Conservation (phyloP, 768 basidiomycete species). For the Pleurotus platypus region DNA sequence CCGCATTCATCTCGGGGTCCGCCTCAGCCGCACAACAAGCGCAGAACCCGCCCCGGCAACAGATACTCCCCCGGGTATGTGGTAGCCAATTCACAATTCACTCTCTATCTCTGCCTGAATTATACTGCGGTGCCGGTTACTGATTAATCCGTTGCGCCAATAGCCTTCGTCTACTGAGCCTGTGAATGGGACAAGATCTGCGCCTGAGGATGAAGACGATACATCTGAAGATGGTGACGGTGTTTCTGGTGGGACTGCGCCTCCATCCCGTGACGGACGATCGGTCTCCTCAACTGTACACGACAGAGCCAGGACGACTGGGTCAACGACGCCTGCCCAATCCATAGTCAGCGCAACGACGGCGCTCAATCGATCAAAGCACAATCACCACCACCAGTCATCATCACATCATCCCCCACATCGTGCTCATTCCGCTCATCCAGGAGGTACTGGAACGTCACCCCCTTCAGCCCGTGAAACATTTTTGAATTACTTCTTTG, state of each 20-base stretch:
- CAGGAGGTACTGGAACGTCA: slow-evolving; percentile 19
- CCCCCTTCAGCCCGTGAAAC: slow-evolving; percentile 75
- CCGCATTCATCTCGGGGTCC: slow-evolving; percentile 84
- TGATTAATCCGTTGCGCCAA: slow-evolving; percentile 13
- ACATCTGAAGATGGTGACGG: slow-evolving; percentile 51
- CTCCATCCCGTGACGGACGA: slow-evolving; percentile 49
- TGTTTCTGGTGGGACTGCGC: slow-evolving; percentile 38
- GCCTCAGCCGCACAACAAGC: slow-evolving; percentile 55
- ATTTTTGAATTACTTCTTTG: slow-evolving; percentile 98
- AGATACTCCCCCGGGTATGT: slow-evolving; percentile 53
- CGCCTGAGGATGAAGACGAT: slow-evolving; percentile 65
- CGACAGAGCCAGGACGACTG: slow-evolving; percentile 59
- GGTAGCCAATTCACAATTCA: background rate
- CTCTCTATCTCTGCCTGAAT: slow-evolving; percentile 12
- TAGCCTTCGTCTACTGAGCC: slow-evolving; percentile 68
- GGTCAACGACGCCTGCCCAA: slow-evolving; percentile 23
- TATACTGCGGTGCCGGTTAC: background rate
- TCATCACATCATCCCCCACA: slow-evolving; percentile 16
- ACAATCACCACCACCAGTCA: slow-evolving; percentile 18
- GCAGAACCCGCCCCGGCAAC: slow-evolving; percentile 36
- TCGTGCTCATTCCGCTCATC: slow-evolving; percentile 7
- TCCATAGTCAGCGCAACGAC: slow-evolving; percentile 21
- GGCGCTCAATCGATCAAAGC: background rate
- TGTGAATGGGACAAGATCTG: slow-evolving; percentile 44
- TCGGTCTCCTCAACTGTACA: slow-evolving; percentile 76